Evolutionary conservation across 352 stramenopile species (phyloP).

Genomic region (Phytophthora melonis): DNA sequence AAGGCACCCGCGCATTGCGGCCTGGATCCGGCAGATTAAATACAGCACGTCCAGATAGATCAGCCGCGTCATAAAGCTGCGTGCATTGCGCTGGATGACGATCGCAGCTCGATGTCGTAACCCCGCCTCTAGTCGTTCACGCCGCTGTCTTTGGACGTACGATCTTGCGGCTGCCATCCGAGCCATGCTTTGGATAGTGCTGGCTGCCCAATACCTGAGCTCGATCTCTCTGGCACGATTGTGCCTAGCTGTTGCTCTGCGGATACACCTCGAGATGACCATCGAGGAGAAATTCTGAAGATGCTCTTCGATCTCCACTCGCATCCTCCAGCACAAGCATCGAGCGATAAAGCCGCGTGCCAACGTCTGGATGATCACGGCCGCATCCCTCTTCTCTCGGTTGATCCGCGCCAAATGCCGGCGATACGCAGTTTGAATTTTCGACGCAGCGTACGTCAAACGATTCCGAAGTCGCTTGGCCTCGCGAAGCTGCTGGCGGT

Average conservation of each 20-base stretch:
- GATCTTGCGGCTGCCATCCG: slow-evolving; percentile 41
- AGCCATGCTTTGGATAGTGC: slow-evolving; percentile 54
- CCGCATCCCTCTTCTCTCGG: slow-evolving; percentile 36
- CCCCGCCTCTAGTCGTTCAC: slow-evolving; percentile 15
- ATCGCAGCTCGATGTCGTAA: slow-evolving; percentile 44
- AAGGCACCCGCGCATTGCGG: slow-evolving; percentile 69
- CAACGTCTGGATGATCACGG: slow-evolving; percentile 51
- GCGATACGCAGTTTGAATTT: slow-evolving; percentile 62
- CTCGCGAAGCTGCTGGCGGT: slow-evolving; percentile 74
- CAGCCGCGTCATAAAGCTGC: slow-evolving; percentile 69
- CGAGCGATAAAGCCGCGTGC: slow-evolving; percentile 50
- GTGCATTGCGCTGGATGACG: slow-evolving; percentile 63
- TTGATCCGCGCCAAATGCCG: slow-evolving; percentile 23
- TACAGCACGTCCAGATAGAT: slow-evolving; percentile 88
- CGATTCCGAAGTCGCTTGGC: slow-evolving; percentile 67
- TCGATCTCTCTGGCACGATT: slow-evolving; percentile 36
- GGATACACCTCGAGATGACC: slow-evolving; percentile 56
- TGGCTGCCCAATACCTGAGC: slow-evolving; percentile 44
- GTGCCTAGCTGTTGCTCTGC: slow-evolving; percentile 40
- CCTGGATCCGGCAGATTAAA: slow-evolving; percentile 82
- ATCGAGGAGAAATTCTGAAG: slow-evolving; percentile 38
- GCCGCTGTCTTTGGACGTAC: slow-evolving; percentile 21
- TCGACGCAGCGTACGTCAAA: slow-evolving; percentile 55
- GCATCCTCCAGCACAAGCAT: slow-evolving; percentile 20
- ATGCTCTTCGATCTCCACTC: slow-evolving; percentile 26